Conservation (phyloP, 192 early-diverging fungal species). For the Backusella westeae region DNA sequence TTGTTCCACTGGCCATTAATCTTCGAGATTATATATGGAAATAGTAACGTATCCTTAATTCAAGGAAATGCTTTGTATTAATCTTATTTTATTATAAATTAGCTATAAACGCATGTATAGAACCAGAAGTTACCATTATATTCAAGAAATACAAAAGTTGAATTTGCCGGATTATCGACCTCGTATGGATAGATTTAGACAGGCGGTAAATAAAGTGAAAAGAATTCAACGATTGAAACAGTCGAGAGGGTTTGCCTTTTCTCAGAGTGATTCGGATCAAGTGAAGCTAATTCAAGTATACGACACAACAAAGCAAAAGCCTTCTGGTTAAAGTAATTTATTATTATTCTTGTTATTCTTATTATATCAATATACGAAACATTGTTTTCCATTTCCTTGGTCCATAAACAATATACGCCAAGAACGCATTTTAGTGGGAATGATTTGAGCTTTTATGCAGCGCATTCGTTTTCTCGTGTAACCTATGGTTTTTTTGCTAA, state of each 20-base stretch:
- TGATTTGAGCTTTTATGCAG: not conserved
- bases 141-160: conserved; percentile 98
- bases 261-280: conserved; percentile 95
- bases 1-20: conserved; percentile 79
- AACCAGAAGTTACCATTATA: conserved; percentile 86
- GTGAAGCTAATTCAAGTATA: conserved; percentile 49
- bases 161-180: conserved; percentile 98
- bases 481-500: not conserved
- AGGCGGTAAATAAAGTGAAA: conserved; percentile 96
- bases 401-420: not conserved
- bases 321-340: conserved; percentile 37
- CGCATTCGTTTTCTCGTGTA: not conserved
- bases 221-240: conserved; percentile 88
- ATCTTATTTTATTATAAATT: not conserved
- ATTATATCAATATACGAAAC: not conserved
- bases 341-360: not conserved
- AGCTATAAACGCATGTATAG: conserved; percentile 77
- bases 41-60: conserved; percentile 66
- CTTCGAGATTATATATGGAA: conserved; percentile 93
- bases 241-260: conserved; percentile 93
- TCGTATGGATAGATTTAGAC: conserved; percentile 94
- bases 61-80: not conserved
- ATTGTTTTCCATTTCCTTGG: not conserved
- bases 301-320: conserved; percentile 54
- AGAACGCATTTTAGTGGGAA: not conserved